phyloP scores from a whole-genome alignment of 192 early-diverging fungal species.

The Hyaloraphidium curvatum region DNA sequence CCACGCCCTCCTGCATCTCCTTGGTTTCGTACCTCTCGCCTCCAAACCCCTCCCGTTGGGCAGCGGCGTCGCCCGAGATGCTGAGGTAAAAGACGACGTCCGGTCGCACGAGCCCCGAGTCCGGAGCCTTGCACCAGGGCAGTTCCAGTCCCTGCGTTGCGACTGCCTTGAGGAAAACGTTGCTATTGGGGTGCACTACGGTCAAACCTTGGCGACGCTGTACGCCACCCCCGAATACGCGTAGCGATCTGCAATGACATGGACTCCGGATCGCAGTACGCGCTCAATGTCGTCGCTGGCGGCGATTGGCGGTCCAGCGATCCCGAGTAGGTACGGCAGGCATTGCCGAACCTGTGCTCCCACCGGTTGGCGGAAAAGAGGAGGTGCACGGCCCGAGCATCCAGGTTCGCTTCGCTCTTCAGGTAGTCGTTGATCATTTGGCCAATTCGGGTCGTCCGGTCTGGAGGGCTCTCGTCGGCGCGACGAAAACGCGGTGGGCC shows the following conservation, averaged over 20 bases:
- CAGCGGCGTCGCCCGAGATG: slow-evolving; percentile 50
- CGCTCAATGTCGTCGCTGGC: slow-evolving; percentile 21
- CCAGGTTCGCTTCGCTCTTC: slow-evolving; percentile 39
- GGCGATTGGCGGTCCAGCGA: slow-evolving; percentile 2
- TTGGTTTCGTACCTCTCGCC: slow-evolving; percentile 78
- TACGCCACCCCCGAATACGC: slow-evolving; percentile 90
- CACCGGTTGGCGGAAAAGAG: slow-evolving; percentile 94
- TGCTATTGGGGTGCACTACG: neutral
- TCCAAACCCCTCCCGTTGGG: slow-evolving; percentile 68
- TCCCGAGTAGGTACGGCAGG: neutral
- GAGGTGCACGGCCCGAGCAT: slow-evolving; percentile 71
- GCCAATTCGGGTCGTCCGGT: slow-evolving; percentile 81
- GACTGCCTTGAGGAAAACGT: neutral
- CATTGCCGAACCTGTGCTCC: slow-evolving; percentile 48
- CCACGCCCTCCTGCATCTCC: slow-evolving; percentile 63
- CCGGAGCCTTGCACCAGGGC: slow-evolving; percentile 75
- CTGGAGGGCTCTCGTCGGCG: no score
- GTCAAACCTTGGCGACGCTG: slow-evolving; percentile 58
- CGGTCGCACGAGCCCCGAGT: slow-evolving; percentile 64
- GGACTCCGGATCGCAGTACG: slow-evolving; percentile 42
- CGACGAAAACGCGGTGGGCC: no score
- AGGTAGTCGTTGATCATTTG: slow-evolving; percentile 75
- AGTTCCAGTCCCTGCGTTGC: slow-evolving; percentile 40
- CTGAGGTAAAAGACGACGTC: slow-evolving; percentile 83
- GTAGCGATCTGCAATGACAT: slow-evolving; percentile 81